These are phyloP conservation scores for Solanum tarijense DNA, from an alignment of 257 asterid genomes.

Conservation along the genomic window DNA sequence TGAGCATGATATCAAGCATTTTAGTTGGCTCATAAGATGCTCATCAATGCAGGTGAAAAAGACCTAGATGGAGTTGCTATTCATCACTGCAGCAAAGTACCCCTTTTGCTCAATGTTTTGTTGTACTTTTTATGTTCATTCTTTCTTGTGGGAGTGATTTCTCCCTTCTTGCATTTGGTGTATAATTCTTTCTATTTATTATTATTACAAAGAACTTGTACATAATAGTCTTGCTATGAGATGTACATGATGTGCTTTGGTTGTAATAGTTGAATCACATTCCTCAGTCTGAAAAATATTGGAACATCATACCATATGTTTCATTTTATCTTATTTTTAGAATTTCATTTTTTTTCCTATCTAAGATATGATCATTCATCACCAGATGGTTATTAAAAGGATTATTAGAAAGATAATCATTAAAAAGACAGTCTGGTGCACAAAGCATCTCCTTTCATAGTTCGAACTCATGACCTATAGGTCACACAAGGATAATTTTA, in stretches of 20 bases:
- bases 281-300: neutral
- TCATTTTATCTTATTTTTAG: neutral
- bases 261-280: neutral
- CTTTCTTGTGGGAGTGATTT: neutral
- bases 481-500: too few relatives aligned
- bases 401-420: neutral
- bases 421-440: too few relatives aligned
- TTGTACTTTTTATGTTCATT: neutral
- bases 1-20: neutral
- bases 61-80: neutral
- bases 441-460: too few relatives aligned
- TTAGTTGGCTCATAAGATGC: neutral
- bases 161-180: neutral
- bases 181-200: neutral
- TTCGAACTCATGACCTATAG: too few relatives aligned
- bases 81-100: neutral
- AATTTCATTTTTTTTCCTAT: neutral
- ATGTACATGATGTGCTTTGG: neutral
- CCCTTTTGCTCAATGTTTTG: neutral
- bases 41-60: neutral
- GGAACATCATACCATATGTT: neutral
- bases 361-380: neutral
- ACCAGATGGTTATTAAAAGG: neutral
- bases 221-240: neutral
- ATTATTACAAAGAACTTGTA: neutral